Evolutionary conservation across 2,329 filamentous ascomycete species (phyloP).

Genomic region (Xylariaceae sp.): DNA sequence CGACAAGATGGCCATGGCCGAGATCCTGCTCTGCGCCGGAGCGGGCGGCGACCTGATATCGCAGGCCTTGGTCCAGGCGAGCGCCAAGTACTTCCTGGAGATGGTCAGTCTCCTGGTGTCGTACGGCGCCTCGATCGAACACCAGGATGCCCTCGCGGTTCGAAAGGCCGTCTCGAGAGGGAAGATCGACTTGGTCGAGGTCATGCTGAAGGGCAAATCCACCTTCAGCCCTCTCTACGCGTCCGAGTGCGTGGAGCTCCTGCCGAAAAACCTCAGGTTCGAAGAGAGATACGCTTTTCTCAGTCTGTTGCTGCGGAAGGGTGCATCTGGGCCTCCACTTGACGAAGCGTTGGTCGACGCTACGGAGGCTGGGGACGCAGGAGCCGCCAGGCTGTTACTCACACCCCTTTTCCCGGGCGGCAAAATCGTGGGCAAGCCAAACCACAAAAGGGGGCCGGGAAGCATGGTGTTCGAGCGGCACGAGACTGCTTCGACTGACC

Average conservation of each 20-base stretch:
- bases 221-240: constrained; percentile 36
- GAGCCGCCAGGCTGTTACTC: constrained; percentile 42
- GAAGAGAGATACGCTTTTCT: constrained; percentile 40
- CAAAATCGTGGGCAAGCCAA: constrained; percentile 18
- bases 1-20: constrained; percentile 44
- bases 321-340: constrained; percentile 39
- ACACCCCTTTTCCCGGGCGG: constrained; percentile 37
- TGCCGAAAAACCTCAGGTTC: constrained; percentile 38
- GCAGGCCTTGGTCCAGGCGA: constrained; percentile 40
- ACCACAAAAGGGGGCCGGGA: constrained; percentile 21
- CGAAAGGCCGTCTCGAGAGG: constrained; percentile 40
- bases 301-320: constrained; percentile 39
- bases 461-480: constrained; percentile 34
- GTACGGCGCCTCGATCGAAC: constrained; percentile 48
- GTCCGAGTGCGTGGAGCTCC: constrained; percentile 40
- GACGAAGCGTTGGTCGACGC: constrained; percentile 44
- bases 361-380: constrained; percentile 38
- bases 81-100: constrained; percentile 42
- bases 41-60: constrained; percentile 44
- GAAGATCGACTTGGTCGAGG: constrained; percentile 37
- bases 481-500: constrained; percentile 43
- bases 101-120: constrained; percentile 46
- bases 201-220: constrained; percentile 38
- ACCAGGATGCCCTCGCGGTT: constrained; percentile 41
- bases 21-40: constrained; percentile 51